Evolutionary conservation across 495 filamentous ascomycete genomes (phyloP), one percentile per base, ranked within the genome.

Genomic region (Aspergillus homomorphus): DNA sequence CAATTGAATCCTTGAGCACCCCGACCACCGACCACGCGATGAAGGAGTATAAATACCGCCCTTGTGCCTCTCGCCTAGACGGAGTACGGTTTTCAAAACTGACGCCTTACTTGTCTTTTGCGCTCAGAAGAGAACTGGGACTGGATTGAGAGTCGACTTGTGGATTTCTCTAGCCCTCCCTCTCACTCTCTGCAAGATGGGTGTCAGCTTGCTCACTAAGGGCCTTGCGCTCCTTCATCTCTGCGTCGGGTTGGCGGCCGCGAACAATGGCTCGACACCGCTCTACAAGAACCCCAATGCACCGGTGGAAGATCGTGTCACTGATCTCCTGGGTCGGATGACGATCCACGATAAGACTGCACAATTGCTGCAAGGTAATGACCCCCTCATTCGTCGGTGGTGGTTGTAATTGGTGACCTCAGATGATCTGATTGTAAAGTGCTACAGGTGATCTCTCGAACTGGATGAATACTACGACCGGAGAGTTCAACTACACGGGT

Each of bases 291-390:
- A 89, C 66, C 70, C 87, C 0, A 72, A 70, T 19, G 82, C 82
- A 0, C 62, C 80, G 4, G 77, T 88, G 14, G 86, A 88, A 46
- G 79, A 76, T 51, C 75, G 87, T 44, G 81, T 90, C 8, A 67
- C 77, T 9, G 86, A 89, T 67, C 73, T 90, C 21, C 61, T 90
- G 55, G 78, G 80, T 1, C 76, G 84, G 21, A 89, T 90, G 87
- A 89, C 83, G 0, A 77, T 87, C 43, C 77, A 86, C 63, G 87
- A 90, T 51, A 90, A 90, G 68, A 79, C 82, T 48, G 75, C 82
- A 4, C 87, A 90, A 66, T 75, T 89, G 57, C 77, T 86, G 44
- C 84, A 87, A 65, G 84, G 85, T 69, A 56, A 38, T 54, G 9
- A 19, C 15, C 6, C 18, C n/a, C n/a, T n/a, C n/a, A n/a, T 30